Base-by-base conservation (phyloP, 148 eudicot species). In the Arbutus unedo region DNA sequence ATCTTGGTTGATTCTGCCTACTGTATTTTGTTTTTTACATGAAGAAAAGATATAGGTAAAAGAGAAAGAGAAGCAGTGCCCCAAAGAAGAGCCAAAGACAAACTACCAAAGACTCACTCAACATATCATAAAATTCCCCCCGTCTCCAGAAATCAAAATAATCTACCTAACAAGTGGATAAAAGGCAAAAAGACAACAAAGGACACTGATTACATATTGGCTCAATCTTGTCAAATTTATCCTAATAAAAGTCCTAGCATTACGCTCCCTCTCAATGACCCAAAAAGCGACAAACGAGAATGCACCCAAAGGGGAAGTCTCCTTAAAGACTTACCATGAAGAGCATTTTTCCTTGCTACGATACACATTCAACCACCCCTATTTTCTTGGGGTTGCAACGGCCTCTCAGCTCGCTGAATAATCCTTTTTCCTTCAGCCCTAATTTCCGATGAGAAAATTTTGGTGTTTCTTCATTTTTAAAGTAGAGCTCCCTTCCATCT, bases 1-100 rank as follows among this genome's bases (percentile, higher is more conserved):
- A 44, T 81, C 23, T 47, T 66, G 48, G 47, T 82, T 14, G 53
- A 6, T 71, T 73, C 5, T 82, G 47, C 60, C 74, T 68, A n/a
- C 67, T 66, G 53, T 76, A 67, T 81, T 66, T 48, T 51, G 54
- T 10, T 10, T 66, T 66, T 66, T 66, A 41, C 4, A 5, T 66
- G 11, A 66, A 25, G 44, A 11, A 9, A 13, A 31, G 44, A 66
- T 25, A 66, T 6, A 31, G 43, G 71, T 66, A 31, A 43, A 11
- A 66, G 71, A 1, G 21, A 60, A 21, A 43, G 44, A 66, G 71
- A 9, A 31, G 38, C 4, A 25, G 16, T 66, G 31, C 71, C 41
- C 18, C 2, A 66, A 8, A 66, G 6, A 66, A 66, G 23, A 13
- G 8, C 67, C 25, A 31, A 66, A 25, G 71, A 31, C 44, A 66